Evolutionary conservation across 169 alveolate species (phyloP), one percentile per base, ranked within the genome.

Genomic region (Plasmodium gonderi): DNA sequence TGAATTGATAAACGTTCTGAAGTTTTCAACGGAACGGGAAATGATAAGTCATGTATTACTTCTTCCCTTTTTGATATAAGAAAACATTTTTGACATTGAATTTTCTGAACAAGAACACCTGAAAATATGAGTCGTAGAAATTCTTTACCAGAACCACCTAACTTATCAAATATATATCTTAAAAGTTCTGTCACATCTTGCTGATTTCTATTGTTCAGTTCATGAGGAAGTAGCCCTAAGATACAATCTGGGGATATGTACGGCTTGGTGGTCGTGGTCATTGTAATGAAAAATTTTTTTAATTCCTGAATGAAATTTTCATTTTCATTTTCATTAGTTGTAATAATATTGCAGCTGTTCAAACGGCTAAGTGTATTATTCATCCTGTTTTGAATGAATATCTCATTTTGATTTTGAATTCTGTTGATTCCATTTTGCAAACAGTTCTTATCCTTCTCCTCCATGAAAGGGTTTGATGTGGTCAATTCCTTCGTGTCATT

Each of bases 161-260:
- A 77, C 5, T 77, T 60, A 31, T 96, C 97, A 49, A 95, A 90
- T 6, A 95, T 72, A 44, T 81, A 92, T 42, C 96, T 83, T 1
- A 94, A 60, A 20, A 95, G 94, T 79, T 96, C 98, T 0, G 97
- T 95, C 0, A 92, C 97, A 72, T 96, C 98, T 79, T 96, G 98
- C 82, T 96, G 98, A 65, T 94, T 90, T 68, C 91, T 72, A 17
- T 65, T 74, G 49, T 81, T 94, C 65, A 90, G 90, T 65, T 92
- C 92, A 0, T 78, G 77, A 11, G 98, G 96, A 29, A 96, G 79
- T 42, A 92, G 69, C 29, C 92, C 91, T 80, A 92, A 95, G 11
- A 91, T 78, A 42, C 54, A 26, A 33, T 69, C 83, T 9, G 97
- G 95, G 5, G 92, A 85, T 26, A 94, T 33, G 42, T 91, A 83